Evolutionary conservation across 257 asterid genomes (phyloP).

Genomic region (Nicotiana knightiana): DNA sequence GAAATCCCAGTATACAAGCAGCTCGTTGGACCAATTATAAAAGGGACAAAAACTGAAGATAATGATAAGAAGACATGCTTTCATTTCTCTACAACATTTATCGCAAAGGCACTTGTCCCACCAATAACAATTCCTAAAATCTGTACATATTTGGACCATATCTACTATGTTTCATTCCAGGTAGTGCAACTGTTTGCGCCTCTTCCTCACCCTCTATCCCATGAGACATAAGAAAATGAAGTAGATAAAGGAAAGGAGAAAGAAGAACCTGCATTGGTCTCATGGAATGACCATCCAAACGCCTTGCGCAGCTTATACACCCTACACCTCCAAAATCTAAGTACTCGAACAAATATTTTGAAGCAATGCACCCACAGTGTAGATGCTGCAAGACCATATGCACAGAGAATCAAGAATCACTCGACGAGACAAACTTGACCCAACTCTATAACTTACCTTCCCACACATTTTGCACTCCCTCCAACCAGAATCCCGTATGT

Average conservation of each 20-base stretch:
- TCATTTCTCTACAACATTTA: background rate
- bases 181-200: too few species aligned
- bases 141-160: background rate
- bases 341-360: conserved; percentile 55
- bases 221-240: too few species aligned
- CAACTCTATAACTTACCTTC: conserved; percentile 38
- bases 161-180: background rate
- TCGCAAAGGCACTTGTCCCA: background rate
- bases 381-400: conserved; percentile 38
- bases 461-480: conserved; percentile 72
- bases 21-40: background rate
- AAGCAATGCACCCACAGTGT: conserved; percentile 91
- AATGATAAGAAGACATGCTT: background rate
- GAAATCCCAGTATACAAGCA: background rate
- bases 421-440: background rate
- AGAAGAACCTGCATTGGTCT: conserved; percentile 46
- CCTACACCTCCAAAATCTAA: conserved; percentile 83
- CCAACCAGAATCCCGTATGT: conserved; percentile 78
- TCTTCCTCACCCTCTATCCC: too few species aligned
- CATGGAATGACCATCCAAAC: conserved; percentile 38
- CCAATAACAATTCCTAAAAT: background rate
- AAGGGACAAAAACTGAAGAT: background rate
- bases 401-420: conserved; percentile 2
- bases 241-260: background rate
- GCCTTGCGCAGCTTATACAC: conserved; percentile 61